Conservation (phyloP, 1,284 basidiomycete genomes). For the Moesziomyces sp. region DNA sequence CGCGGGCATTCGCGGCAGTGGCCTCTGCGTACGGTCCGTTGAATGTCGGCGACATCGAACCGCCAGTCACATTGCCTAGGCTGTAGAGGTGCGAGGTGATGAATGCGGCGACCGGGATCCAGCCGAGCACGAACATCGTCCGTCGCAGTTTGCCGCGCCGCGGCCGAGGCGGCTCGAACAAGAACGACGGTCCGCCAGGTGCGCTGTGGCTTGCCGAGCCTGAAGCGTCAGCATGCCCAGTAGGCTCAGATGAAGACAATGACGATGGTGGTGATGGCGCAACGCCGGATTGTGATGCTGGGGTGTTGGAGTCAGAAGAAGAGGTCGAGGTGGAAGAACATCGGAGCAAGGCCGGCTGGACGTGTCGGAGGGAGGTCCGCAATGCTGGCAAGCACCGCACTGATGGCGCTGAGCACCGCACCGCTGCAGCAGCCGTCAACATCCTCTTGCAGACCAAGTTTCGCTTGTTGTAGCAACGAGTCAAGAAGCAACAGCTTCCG, state of each 20-base stretch:
- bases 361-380: background rate
- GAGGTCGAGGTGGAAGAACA: constrained; percentile 3
- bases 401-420: background rate
- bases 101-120: constrained; percentile 71
- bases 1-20: constrained; percentile 69
- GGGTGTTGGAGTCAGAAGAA: background rate
- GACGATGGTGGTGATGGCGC: background rate
- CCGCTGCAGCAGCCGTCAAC: background rate
- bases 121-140: constrained; percentile 64
- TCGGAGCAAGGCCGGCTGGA: background rate
- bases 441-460: no score
- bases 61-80: constrained; percentile 70
- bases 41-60: constrained; percentile 62
- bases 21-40: constrained; percentile 24
- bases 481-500: no score
- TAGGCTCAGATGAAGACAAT: background rate
- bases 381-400: no score
- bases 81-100: constrained; percentile 70
- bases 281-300: no score
- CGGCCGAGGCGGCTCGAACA: no score
- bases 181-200: no score
- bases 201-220: no score
- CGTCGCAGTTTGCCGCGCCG: constrained; percentile 10
- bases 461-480: no score
- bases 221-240: no score